Evolutionary conservation across 805 yeast genomes (phyloP), one percentile per base, ranked within the genome.

Genomic region (Scheffersomyces ergatensis): DNA sequence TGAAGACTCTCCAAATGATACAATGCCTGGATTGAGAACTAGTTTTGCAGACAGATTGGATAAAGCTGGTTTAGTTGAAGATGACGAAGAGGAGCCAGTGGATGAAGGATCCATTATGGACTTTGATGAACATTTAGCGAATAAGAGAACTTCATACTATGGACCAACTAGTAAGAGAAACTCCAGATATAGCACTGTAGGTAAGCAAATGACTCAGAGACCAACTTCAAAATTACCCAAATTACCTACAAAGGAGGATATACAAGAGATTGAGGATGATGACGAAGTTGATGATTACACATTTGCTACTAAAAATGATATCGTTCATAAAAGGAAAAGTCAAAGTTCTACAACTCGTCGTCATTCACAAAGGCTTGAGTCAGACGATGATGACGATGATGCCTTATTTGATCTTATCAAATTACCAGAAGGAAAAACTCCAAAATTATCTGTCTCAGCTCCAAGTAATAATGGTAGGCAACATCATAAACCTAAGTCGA

Each of bases 341-440:
- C 42, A 34, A 18, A 44, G 43, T 15, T 33, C 45, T 4, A 38
- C 35, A 32, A 24, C 43, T n/a, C 39, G 46, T 20, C 47, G 36
- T 29, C 9, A 9, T 21, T 44, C 40, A 29, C 26, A 46, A 12
- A 49, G 44, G 18, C 47, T 40, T 36, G 49, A 42, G 17, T 53
- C 40, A 30, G 56, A 54, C 37, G 45, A 45, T 17, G 48, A 44
- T 25, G 54, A 53, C 18, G 62, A 64, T 2, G 60, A 65, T 4
- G 65, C 57, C 13, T 63, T 55, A 19, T 74, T 76, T 55, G 78
- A 74, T 45, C 63, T 63, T 39, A 65, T 74, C 45, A 70, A 72
- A 49, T 55, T 78, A 42, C 83, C 83, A 6, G 73, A 73, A 31
- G 67, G 48, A 4, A 47, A 45, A 35, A 29, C 41, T 2, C 39